Base-by-base conservation (phyloP, 495 filamentous ascomycete genomes). In the Lasiosphaeria hispida region DNA sequence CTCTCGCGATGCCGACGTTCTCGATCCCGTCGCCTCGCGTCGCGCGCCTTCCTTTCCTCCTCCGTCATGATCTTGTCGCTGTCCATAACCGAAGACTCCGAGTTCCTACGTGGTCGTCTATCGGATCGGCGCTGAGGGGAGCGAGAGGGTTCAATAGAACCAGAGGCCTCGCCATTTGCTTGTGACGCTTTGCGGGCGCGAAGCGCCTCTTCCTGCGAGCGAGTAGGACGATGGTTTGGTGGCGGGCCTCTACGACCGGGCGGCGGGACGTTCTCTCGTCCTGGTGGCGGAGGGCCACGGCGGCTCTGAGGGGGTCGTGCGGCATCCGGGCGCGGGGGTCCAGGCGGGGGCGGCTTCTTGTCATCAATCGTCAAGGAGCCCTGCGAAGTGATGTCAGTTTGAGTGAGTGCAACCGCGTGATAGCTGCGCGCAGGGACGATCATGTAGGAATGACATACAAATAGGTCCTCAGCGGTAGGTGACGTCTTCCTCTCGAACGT, bases 21-120 rank as follows among this genome's bases (percentile, higher is more conserved):
- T 38, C 89, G 83, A 54, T 96, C 90, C 44, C 84, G 85, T 23
- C 84, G 83, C 60, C 83, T 80, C 59, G 82, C 76, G 57, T 96
- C 92, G 15, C 87, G 84, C 33, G 85, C 76, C 57, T 87, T 87
- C 57, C 79, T 83, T 67, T 96, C 90, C 50, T 91, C 89, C 34
- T 94, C 90, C 40, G 85, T 80, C 56, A 89, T 68, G 0, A 79
- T 78, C 67, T 82, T 85, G 14, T 77, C 73, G 17, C 77, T 77
- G 30, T 92, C 89, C 69, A 89, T 83, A 48, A 94, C 80, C 0
- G 95, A 99, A 0, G 94, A 95, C 55, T 97, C 95, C 3, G 94
- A 97, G 72, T 97, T 97, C 48, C 92, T 87, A 62, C 95, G 84
- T 8, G 83, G 83, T 43, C 88, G 84, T 54, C 81, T 76, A 4